Conservation (phyloP, 1,284 basidiomycete genomes). For the Puccinia polysora region DNA sequence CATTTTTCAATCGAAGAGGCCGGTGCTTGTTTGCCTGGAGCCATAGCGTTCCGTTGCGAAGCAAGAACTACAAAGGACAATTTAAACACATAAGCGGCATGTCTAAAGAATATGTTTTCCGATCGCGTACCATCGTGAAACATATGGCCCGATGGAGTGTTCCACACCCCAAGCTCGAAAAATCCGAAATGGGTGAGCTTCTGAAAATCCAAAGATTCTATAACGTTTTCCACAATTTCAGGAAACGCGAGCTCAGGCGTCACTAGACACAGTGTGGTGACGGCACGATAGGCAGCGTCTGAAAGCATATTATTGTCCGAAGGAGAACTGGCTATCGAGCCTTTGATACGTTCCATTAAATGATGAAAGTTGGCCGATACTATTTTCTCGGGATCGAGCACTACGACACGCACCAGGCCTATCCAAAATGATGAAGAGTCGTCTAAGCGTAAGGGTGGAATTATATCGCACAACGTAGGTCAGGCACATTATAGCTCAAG, state of each 20-base stretch:
- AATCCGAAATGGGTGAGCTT: slow-evolving; percentile 64
- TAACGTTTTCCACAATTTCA: slow-evolving; percentile 65
- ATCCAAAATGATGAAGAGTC: slow-evolving; percentile 33
- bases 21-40: slow-evolving; percentile 63
- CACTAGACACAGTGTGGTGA: slow-evolving; percentile 73
- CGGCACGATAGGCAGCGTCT: slow-evolving; percentile 66
- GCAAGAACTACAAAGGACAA: slow-evolving; percentile 53
- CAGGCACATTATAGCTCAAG: neutral
- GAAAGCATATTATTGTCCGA: neutral
- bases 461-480: neutral
- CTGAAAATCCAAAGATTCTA: slow-evolving; percentile 62
- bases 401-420: slow-evolving; percentile 48
- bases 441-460: neutral
- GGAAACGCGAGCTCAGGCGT: slow-evolving; percentile 66
- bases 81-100: neutral
- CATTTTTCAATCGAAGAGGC: slow-evolving; percentile 80
- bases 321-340: neutral
- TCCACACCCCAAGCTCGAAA: slow-evolving; percentile 75
- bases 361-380: slow-evolving; percentile 63
- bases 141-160: slow-evolving; percentile 69
- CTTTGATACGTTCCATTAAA: slow-evolving; percentile 66
- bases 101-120: too few species aligned
- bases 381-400: slow-evolving; percentile 58
- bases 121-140: slow-evolving; percentile 65
- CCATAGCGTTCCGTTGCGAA: slow-evolving; percentile 14